These are phyloP conservation scores for Lathyrus oleraceus DNA, from an alignment of 306 rosid genomes.

Conservation along the genomic window DNA sequence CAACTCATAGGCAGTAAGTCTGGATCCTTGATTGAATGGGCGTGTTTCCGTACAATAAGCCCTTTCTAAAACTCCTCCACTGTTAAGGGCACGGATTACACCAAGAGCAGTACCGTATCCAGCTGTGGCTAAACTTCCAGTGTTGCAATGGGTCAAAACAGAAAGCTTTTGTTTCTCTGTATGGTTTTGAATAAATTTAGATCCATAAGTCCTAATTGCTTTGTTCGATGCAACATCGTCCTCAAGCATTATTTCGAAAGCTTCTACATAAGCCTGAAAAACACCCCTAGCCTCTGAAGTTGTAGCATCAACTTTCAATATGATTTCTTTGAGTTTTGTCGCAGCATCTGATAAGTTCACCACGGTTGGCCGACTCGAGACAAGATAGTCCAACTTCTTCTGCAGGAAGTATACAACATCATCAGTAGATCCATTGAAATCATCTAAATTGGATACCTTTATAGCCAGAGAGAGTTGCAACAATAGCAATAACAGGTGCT, in stretches of 20 bases:
- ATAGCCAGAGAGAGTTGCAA: slow-evolving; percentile 96
- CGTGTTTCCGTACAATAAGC: slow-evolving; percentile 99
- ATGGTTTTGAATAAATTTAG: slow-evolving; percentile 49
- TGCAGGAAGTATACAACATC: slow-evolving; percentile 64
- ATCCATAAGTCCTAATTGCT: slow-evolving; percentile 91
- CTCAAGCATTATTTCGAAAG: slow-evolving; percentile 81
- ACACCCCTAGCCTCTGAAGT: slow-evolving; percentile 56
- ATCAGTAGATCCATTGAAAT: slow-evolving; percentile 58
- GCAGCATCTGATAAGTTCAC: slow-evolving; percentile 94
- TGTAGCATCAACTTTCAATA: slow-evolving; percentile 50
- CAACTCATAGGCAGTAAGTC: slow-evolving; percentile 94
- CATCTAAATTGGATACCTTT: slow-evolving; percentile 59
- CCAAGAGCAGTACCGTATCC: slow-evolving; percentile 98
- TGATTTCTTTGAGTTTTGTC: slow-evolving; percentile 68
- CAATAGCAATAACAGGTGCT: slow-evolving; percentile 96
- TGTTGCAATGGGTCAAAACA: slow-evolving; percentile 93
- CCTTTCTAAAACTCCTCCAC: slow-evolving; percentile 71
- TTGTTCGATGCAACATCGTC: slow-evolving; percentile 87
- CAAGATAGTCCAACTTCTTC: slow-evolving; percentile 81
- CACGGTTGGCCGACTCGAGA: slow-evolving; percentile 96
- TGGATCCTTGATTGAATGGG: slow-evolving; percentile 97
- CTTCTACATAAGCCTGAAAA: slow-evolving; percentile 80
- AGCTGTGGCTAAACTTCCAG: slow-evolving; percentile 98
- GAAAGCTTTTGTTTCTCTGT: slow-evolving; percentile 52
- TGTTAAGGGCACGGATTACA: slow-evolving; percentile 82